A percentile compares a stretch with the other conserved stretches of the same genome.
phyloP scores from a whole-genome alignment of 345 rosid species.

The Hypericum perforatum region DNA sequence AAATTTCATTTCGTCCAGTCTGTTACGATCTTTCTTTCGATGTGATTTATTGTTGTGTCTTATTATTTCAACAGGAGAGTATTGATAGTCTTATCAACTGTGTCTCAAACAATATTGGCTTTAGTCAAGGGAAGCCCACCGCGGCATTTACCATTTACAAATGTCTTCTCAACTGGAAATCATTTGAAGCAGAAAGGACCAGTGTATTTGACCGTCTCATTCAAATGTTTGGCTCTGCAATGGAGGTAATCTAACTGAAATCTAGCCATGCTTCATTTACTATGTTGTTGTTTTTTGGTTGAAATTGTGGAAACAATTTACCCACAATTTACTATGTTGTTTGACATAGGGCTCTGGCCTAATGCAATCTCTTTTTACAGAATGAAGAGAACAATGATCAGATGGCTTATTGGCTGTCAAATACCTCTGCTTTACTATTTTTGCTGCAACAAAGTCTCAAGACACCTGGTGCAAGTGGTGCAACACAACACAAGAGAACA shows the following conservation, averaged over 20 bases:
- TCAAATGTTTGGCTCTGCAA: constrained; percentile 96
- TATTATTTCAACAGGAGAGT: constrained; percentile 55
- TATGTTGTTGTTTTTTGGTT: too few relatives aligned
- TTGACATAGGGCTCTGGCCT: too few relatives aligned
- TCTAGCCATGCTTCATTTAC: too few relatives aligned
- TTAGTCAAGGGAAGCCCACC: constrained; percentile 75
- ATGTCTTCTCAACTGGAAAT: constrained; percentile 96
- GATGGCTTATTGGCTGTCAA: constrained; percentile 97
- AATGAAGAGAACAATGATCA: constrained; percentile 84
- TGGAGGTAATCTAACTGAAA: constrained; percentile 60
- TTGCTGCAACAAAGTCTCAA: constrained; percentile 78
- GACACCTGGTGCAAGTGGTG: constrained; percentile 51
- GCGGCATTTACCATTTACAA: constrained; percentile 94
- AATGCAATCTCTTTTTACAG: constrained; percentile 28
- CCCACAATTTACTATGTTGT: too few relatives aligned
- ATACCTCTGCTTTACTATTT: constrained; percentile 74
- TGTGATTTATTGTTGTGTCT: constrained; percentile 9
- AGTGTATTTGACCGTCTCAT: constrained; percentile 92
- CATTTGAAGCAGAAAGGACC: constrained; percentile 93
- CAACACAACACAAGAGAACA: constrained; percentile 55
- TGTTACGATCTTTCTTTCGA: constrained; percentile 3
- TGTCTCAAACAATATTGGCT: constrained; percentile 64
- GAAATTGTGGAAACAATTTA: too few relatives aligned
- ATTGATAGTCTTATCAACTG: constrained; percentile 76
- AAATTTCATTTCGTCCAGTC: constrained; percentile 7